phyloP scores from a whole-genome alignment of 1,139 yeast species.

The Lodderomyces jiufengensis region DNA sequence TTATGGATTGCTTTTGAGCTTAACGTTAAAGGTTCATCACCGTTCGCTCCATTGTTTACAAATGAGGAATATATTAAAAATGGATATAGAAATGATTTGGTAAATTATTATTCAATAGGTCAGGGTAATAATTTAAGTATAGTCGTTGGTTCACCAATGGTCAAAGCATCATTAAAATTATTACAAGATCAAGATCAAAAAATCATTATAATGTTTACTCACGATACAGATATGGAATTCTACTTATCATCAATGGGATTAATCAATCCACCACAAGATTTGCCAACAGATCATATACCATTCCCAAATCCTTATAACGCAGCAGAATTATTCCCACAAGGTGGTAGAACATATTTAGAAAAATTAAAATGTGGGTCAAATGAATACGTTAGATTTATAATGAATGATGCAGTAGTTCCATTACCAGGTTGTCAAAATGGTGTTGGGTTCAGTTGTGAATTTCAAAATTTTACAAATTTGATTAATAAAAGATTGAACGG shows the following conservation, averaged over 20 bases:
- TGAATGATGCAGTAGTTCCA: conserved; percentile 59
- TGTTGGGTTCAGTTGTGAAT: conserved; percentile 56
- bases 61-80: conserved; percentile 45
- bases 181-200: conserved; percentile 25
- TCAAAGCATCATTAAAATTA: conserved; percentile 46
- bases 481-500: conserved; percentile 30
- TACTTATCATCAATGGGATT: conserved; percentile 50
- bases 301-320: conserved; percentile 40
- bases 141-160: conserved; percentile 45
- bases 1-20: conserved; percentile 55
- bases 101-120: conserved; percentile 46
- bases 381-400: conserved; percentile 42
- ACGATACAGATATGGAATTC: conserved; percentile 52
- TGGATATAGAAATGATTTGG: conserved; percentile 34
- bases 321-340: conserved; percentile 51
- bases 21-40: conserved; percentile 46
- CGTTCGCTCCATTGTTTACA: conserved; percentile 48
- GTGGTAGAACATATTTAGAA: conserved; percentile 46
- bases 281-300: conserved; percentile 20
- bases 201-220: conserved; percentile 48
- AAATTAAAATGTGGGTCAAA: conserved; percentile 32
- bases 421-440: conserved; percentile 48
- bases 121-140: conserved; percentile 45
- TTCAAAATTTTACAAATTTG: conserved; percentile 35
- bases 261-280: conserved; percentile 27